Percentiles rank a stretch among this genome's conserved stretches.
Evolutionary conservation across 1,139 yeast species (phyloP).

Genomic region (Geotrichum fermentans): DNA sequence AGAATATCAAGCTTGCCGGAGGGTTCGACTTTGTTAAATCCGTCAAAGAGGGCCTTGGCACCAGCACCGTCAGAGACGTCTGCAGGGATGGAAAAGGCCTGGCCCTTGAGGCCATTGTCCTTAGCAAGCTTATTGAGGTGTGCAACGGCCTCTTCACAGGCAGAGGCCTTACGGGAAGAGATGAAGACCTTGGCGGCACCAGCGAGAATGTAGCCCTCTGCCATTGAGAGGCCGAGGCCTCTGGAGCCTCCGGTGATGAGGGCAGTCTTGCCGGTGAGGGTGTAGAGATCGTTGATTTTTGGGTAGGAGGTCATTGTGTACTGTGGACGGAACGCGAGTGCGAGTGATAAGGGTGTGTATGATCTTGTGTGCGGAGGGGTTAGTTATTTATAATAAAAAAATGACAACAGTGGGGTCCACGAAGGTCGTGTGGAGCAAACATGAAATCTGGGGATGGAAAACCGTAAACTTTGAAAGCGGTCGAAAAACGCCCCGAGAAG

Average conservation of each 20-base stretch:
- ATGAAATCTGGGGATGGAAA: too few species aligned
- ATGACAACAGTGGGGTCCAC: background rate
- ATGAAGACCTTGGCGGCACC: constrained; percentile 63
- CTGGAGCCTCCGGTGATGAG: constrained; percentile 77
- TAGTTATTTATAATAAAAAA: background rate
- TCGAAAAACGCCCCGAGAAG: too few species aligned
- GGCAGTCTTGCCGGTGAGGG: constrained; percentile 60
- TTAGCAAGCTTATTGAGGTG: constrained; percentile 47
- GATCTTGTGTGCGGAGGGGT: background rate
- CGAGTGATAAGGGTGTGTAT: too few species aligned
- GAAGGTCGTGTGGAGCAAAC: too few species aligned
- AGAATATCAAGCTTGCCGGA: constrained; percentile 52
- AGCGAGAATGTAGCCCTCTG: constrained; percentile 58
- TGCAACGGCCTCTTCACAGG: constrained; percentile 57
- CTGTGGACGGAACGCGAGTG: too few species aligned
- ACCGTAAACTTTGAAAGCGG: too few species aligned
- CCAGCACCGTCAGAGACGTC: constrained; percentile 55
- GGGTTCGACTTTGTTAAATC: constrained; percentile 42
- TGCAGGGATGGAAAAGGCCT: constrained; percentile 54
- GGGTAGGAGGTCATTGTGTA: constrained; percentile 12
- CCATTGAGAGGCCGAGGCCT: constrained; percentile 67
- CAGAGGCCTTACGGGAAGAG: constrained; percentile 61
- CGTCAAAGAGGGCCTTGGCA: constrained; percentile 45
- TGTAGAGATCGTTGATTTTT: constrained; percentile 25
- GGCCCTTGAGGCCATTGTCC: constrained; percentile 42